These are phyloP conservation scores for Cryptococcus neoformans DNA, from an alignment of 1,284 basidiomycete genomes.

Conservation along the genomic window DNA sequence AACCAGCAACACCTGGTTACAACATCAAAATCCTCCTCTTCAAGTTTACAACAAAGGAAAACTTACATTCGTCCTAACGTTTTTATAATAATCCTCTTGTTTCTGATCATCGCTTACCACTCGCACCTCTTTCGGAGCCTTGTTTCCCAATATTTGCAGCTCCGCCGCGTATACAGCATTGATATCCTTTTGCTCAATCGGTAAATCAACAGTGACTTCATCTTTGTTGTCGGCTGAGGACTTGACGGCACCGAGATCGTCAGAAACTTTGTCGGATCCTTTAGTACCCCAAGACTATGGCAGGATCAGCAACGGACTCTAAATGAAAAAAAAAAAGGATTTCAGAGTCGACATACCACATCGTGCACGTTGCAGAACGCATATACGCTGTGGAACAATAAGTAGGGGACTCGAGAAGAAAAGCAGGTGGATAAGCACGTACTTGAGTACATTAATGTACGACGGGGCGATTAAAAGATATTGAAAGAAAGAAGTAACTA, in stretches of 20 bases:
- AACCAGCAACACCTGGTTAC: slow-evolving; percentile 60
- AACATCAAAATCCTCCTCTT: background rate
- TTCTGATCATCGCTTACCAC: slow-evolving; percentile 54
- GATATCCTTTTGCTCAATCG: slow-evolving; percentile 77
- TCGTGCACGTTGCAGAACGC: slow-evolving; percentile 64
- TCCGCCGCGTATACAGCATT: slow-evolving; percentile 88
- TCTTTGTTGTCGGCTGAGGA: slow-evolving; percentile 69
- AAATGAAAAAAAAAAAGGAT: slow-evolving; percentile 34
- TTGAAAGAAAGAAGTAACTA: slow-evolving; percentile 84
- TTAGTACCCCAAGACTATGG: slow-evolving; percentile 83
- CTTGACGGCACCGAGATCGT: slow-evolving; percentile 72
- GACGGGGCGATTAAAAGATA: slow-evolving; percentile 82
- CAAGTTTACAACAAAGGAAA: slow-evolving; percentile 64
- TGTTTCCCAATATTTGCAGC: slow-evolving; percentile 64
- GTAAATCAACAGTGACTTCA: slow-evolving; percentile 85
- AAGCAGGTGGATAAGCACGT: slow-evolving; percentile 36
- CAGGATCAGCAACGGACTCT: slow-evolving; percentile 50
- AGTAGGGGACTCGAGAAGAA: slow-evolving; percentile 3
- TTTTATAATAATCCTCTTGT: slow-evolving; percentile 62
- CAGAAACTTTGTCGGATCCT: slow-evolving; percentile 60
- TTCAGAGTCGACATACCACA: slow-evolving; percentile 41
- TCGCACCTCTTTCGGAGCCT: slow-evolving; percentile 31
- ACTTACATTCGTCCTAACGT: slow-evolving; percentile 69
- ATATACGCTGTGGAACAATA: slow-evolving; percentile 19
- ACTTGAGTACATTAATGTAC: slow-evolving; percentile 89